Base-by-base conservation (phyloP, 208 protist species). In the Balamuthia mandrillaris region DNA sequence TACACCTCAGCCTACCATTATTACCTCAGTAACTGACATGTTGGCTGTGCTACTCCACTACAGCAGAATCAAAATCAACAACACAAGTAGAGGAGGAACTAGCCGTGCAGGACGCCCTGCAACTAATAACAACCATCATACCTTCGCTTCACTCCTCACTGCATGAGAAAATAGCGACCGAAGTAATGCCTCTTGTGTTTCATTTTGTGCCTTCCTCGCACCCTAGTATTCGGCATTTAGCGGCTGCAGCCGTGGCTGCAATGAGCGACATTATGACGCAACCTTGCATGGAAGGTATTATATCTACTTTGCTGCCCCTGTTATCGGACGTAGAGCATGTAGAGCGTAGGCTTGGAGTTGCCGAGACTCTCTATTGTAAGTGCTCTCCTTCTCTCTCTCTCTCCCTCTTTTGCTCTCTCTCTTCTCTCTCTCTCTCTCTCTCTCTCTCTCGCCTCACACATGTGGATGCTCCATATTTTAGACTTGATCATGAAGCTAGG, bases 401-500 rank as follows among this genome's bases (percentile, higher is more conserved):
- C n/a, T n/a, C n/a, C n/a, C n/a, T n/a, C n/a, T n/a, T n/a, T n/a
- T n/a, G n/a, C n/a, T n/a, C n/a, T n/a, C n/a, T n/a, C n/a, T n/a
- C n/a, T n/a, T n/a, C n/a, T n/a, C n/a, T n/a, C n/a, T n/a, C n/a
- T 21, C 52, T 60, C 52, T 33, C 52, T 16, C 52, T 21, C 52
- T 1, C 16, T 6, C 0, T 16, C 0, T 27, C 0, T 21, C 6
- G 6, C 16, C n/a, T n/a, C n/a, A n/a, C n/a, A n/a, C n/a, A n/a
- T n/a, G n/a, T n/a, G n/a, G n/a, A n/a, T n/a, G n/a, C n/a, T n/a
- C n/a, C n/a, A 16, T 7, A 60, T 27, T 21, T 33, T 6, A 60
- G 63, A 42, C 2, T 65, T 94, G 2, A 65, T 95, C 12, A 37
- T 56, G 14, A 44, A 66, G 12, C 51, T 95, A 39, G 85, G 88